Evolutionary conservation across 116 monocot genomes (phyloP).

Genomic region (Dioscorea cayenensis): DNA sequence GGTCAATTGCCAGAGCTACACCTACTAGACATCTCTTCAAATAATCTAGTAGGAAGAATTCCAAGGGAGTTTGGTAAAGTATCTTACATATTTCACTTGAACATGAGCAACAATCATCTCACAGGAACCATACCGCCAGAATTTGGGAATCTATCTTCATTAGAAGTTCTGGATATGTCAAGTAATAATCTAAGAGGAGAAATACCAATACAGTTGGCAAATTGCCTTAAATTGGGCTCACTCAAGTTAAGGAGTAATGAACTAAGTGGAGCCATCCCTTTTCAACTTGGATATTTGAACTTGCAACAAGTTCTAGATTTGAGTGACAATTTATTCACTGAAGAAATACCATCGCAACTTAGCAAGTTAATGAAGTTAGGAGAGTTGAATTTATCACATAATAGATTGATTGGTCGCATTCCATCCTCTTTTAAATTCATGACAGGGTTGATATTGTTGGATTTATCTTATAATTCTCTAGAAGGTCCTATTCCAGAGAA

Average conservation of each 20-base stretch:
- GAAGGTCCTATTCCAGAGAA: conserved; percentile 14
- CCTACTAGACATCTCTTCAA: conserved; percentile 24
- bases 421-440: conserved; percentile 15
- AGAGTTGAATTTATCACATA: conserved; percentile 21
- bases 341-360: conserved; percentile 17
- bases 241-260: conserved; percentile 18
- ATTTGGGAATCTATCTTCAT: conserved; percentile 14
- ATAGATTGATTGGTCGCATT: conserved; percentile 21
- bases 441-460: conserved; percentile 3
- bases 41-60: conserved; percentile 16
- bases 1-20: conserved; percentile 1
- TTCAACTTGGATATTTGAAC: conserved; percentile 12
- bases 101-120: conserved; percentile 19
- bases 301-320: conserved; percentile 22
- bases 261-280: conserved; percentile 23
- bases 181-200: conserved; percentile 14
- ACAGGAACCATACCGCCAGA: conserved; percentile 18
- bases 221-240: conserved; percentile 2
- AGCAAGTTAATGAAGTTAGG: conserved; percentile 5
- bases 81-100: conserved; percentile 5
- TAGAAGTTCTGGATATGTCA: conserved; percentile 22
- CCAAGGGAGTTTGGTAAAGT: conserved; percentile 4
- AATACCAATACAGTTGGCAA: conserved; percentile 16
- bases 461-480: conserved; percentile 25
- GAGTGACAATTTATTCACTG: conserved; percentile 23